These are phyloP conservation scores for Melampsora larici-populina DNA, from an alignment of 1,284 basidiomycete genomes.

Conservation along the genomic window DNA sequence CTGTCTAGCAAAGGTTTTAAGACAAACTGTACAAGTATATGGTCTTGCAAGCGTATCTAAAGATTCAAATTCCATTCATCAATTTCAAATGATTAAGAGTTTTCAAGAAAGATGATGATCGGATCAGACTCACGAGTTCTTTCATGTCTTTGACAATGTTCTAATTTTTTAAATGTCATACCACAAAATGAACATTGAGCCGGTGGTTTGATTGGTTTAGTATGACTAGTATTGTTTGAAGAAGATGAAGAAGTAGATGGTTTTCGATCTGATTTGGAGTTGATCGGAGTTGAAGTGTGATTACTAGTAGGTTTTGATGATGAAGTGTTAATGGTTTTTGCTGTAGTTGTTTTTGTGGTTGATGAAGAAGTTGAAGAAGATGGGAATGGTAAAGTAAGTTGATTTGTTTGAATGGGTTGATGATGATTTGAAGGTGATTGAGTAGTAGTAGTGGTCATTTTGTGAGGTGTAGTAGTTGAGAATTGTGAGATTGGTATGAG, in stretches of 20 bases:
- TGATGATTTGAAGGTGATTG: neutral
- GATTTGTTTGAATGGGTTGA: neutral
- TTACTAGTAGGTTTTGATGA: neutral
- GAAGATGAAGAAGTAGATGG: neutral
- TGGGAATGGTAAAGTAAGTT: neutral
- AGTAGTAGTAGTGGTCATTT: neutral
- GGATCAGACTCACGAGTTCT: constrained; percentile 36
- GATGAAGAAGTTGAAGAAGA: neutral
- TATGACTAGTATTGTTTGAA: constrained; percentile 1
- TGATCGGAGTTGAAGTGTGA: neutral
- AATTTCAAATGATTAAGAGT: neutral
- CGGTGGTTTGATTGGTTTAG: constrained; percentile 22
- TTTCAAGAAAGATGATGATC: neutral
- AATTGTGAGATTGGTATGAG: too few species aligned
- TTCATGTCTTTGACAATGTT: constrained; percentile 43
- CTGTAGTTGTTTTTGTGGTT: neutral
- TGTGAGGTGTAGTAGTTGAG: too few species aligned
- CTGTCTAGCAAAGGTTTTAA: constrained; percentile 42
- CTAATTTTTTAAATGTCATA: constrained; percentile 42
- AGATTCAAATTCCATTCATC: neutral
- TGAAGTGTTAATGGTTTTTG: neutral
- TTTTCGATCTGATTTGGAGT: neutral
- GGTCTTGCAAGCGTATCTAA: constrained; percentile 36
- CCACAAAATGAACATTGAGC: constrained; percentile 41
- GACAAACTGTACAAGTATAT: constrained; percentile 37